A percentile compares a stretch with the other conserved stretches of the same genome.
Conservation (phyloP, 2,329 filamentous ascomycete genomes). For the Sporothrix euskadiensis region DNA sequence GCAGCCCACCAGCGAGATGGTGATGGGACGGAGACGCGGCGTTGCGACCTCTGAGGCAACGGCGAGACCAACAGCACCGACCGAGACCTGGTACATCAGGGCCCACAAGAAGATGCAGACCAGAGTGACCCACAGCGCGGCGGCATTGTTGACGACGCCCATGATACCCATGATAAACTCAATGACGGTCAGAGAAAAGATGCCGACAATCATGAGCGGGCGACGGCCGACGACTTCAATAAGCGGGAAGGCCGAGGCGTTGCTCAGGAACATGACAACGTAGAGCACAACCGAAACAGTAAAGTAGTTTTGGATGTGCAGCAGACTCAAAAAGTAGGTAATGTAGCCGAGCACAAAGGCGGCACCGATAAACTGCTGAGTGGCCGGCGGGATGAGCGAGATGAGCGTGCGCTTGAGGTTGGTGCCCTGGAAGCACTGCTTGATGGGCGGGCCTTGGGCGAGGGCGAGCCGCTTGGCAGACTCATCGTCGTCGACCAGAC, state of each 20-base stretch:
- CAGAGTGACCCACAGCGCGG: not conserved
- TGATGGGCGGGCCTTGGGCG: conserved; percentile 8
- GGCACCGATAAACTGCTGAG: conserved; percentile 14
- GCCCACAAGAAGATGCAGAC: conserved; percentile 17
- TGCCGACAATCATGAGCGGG: conserved; percentile 3
- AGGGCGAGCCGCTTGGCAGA: not conserved
- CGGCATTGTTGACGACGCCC: conserved; percentile 7
- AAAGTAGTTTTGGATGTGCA: conserved; percentile 15
- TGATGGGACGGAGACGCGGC: conserved; percentile 5
- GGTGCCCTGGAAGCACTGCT: conserved; percentile 18
- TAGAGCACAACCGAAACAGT: conserved; percentile 14
- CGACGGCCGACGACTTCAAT: conserved; percentile 17
- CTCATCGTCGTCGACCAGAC: conserved; percentile 8
- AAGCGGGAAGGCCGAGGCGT: not conserved
- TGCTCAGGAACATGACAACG: conserved; percentile 18
- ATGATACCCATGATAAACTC: conserved; percentile 21
- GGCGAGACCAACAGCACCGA: conserved; percentile 6
- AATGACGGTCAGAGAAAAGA: conserved; percentile 7
- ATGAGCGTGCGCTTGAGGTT: conserved; percentile 12
- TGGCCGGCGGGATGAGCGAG: conserved; percentile 3
- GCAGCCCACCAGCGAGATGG: not conserved
- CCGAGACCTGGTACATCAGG: not conserved
- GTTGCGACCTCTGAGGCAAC: conserved; percentile 16
- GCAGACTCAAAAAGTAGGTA: conserved; percentile 12
- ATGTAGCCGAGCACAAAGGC: conserved; percentile 18